Base-by-base conservation (phyloP, 2,329 filamentous ascomycete genomes). In the Paraphoma sp. region DNA sequence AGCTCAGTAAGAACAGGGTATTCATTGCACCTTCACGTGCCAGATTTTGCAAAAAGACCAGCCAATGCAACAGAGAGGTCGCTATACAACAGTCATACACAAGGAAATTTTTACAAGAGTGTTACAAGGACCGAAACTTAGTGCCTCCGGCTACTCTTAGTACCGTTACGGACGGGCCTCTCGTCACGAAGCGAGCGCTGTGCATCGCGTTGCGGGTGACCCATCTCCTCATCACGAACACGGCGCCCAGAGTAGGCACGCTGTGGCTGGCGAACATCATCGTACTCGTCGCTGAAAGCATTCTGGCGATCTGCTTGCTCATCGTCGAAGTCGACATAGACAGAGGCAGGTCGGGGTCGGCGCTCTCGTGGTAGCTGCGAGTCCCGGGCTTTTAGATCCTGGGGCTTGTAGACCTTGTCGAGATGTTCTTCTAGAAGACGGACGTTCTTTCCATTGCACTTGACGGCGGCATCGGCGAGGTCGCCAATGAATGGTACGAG, bases 401-500 rank as follows among this genome's bases (percentile, higher is more conserved):
- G 68, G 2, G 81, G 80, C 67, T 85, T 84, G 56, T 90, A 90
- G 71, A 89, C 87, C 62, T 87, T 81, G 44, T 90, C 85, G 51
- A 95, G 82, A 63, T 89, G 82, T 45, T 86, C 79, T 71, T 92
- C 89, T 14, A 92, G 80, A 2, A 91, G 75, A 36, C 89, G 83
- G 5, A 90, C 87, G 66, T 94, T 95, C 67, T 87, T 87, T 17
- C 89, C 91, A 70, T 94, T 95, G 71, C 88, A 88, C 58, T 90
- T 88, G 78, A 89, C 89, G 3, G 86, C 75, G 6, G 89, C 89
- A 69, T 95, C 91, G 40, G 83, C 84, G 2, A 94, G 57, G 68
- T 94, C 91, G n/a, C 91, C 91, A 0, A 92, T 60, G 59, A 94
- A 86, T 0, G 91, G 91, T 0, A 94, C 81, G 2, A 95, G 78